Evolutionary conservation across 169 alveolate species (phyloP), one percentile per base, ranked within the genome.

Genomic region (Theileria orientalis): DNA sequence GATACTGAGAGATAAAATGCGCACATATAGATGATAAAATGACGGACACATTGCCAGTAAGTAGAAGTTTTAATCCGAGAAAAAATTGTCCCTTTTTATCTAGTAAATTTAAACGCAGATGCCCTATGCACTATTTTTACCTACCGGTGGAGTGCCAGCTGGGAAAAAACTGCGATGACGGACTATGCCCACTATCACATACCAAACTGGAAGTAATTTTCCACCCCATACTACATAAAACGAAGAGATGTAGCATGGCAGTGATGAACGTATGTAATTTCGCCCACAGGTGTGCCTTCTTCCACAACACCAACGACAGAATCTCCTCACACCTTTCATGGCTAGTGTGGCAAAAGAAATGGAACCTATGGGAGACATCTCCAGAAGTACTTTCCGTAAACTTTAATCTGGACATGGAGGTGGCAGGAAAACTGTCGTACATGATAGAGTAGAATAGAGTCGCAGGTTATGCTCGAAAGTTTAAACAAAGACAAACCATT

Each of bases 141-240:
- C 56, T 91, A 21, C 95, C 95, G 13, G 87, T 91, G 21, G 95
- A 91, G 73, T 91, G 95, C 63, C 94, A 94, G 29, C 80, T 62
- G 37, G 83, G 78, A 83, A 79, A 79, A 73, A 72, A 83, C 35
- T 91, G 95, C 69, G 69, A 83, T 32, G 90, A 87, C 75, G 93
- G 93, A 21, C 70, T 66, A 32, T 91, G 95, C 56, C 94, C 94
- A 11, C 70, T 91, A 35, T 90, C 94, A 1, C 95, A 91, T 83
- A 90, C 93, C 25, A 90, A 84, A 69, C 83, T 91, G 5, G 95
- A 91, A 46, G 85, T 88, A 42, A 91, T 91, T 33, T 91, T 91
- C 66, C 95, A 91, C 59, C 95, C 95, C 3, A 87, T 90, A 23
- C 90, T 91, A 13, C 90, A 91, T 66, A 90, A 87, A 63, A 91